phyloP scores from a whole-genome alignment of 1,139 yeast species.

The Martiniozyma asiatica region DNA sequence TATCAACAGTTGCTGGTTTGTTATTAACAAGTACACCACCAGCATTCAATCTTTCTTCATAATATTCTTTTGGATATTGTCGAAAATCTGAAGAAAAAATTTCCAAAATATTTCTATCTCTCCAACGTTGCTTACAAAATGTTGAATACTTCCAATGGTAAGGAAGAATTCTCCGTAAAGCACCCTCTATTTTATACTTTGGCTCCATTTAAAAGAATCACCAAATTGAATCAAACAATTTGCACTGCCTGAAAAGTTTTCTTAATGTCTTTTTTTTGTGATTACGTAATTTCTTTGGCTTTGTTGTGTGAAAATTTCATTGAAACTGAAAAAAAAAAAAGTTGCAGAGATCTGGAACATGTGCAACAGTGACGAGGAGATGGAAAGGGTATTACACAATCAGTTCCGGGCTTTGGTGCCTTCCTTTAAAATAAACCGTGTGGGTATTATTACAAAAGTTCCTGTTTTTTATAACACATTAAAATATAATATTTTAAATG shows the following conservation, averaged over 20 bases:
- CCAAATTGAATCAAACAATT: too few relatives aligned
- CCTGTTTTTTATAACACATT: slow-evolving; percentile 54
- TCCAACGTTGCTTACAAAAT: slow-evolving; percentile 86
- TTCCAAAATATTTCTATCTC: slow-evolving; percentile 66
- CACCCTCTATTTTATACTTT: slow-evolving; percentile 40
- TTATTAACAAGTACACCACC: slow-evolving; percentile 72
- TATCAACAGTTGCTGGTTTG: slow-evolving; percentile 49
- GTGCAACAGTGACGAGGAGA: too few relatives aligned
- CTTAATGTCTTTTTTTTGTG: too few relatives aligned
- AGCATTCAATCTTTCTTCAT: slow-evolving; percentile 48
- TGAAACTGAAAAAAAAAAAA: slow-evolving; percentile 9
- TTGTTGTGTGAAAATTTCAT: too few relatives aligned
- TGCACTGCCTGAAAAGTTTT: too few relatives aligned
- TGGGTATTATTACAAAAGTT: slow-evolving; percentile 56
- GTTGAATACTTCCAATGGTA: slow-evolving; percentile 85
- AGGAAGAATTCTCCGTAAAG: slow-evolving; percentile 66
- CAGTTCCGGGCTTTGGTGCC: slow-evolving; percentile 67
- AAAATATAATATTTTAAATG: slow-evolving; percentile 38
- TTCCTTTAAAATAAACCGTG: slow-evolving; percentile 46
- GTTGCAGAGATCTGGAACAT: too few relatives aligned
- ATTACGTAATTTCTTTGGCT: slow-evolving; percentile 1
- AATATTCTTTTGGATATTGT: slow-evolving; percentile 62
- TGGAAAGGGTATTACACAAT: too few relatives aligned
- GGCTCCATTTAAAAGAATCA: too few relatives aligned
- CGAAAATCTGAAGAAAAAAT: slow-evolving; percentile 78